Base-by-base conservation (phyloP, 331 rosid species). In the Cydonia oblonga region DNA sequence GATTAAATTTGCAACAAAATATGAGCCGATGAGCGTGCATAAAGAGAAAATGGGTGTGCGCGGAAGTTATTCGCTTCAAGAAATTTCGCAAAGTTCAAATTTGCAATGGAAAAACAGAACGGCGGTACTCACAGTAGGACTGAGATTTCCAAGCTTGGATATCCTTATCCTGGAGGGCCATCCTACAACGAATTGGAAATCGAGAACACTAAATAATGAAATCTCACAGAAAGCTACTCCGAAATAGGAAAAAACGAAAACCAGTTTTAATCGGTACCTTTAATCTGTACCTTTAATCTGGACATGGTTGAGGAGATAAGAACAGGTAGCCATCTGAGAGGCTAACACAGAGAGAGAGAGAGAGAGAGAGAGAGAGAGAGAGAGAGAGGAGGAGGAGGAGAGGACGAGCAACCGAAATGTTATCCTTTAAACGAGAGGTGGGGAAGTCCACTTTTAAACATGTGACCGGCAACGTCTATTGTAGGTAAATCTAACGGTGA, bases 281-380 rank as follows among this genome's bases (percentile, higher is more conserved):
- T 69, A 76, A 74, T 52, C 56, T 79, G 85, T 60, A 72, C 97
- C 96, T 76, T 63, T 69, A 76, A 74, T 52, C 56, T 79, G 85
- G 79, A 78, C 61, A 67, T 81, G 75, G 78, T 68, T 81, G 65
- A 85, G 83, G 40, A 85, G 84, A 77, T 81, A 81, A 70, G 88
- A 76, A 77, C 78, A 82, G 53, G 85, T 72, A 28, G 92, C 88
- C 97, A 87, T 18, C 68, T 9, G 29, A 26, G 44, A 72, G 56
- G 24, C 14, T 7, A 12, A 19, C 3, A 28, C n/a, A 2, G 29
- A 13, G 58, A 15, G 54, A 18, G 42, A 12, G 61, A n/a, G 19
- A 44, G 51, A 7, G 3, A 19, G 11, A 7, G 3, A 19, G 11
- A 2, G 29, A 13, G 58, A 15, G 54, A 18, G 42, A 12, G 61